A percentile compares a stretch with the other conserved stretches of the same genome.
Evolutionary conservation across 768 basidiomycete species (phyloP).

Genomic region (Leccinum barrowsii): DNA sequence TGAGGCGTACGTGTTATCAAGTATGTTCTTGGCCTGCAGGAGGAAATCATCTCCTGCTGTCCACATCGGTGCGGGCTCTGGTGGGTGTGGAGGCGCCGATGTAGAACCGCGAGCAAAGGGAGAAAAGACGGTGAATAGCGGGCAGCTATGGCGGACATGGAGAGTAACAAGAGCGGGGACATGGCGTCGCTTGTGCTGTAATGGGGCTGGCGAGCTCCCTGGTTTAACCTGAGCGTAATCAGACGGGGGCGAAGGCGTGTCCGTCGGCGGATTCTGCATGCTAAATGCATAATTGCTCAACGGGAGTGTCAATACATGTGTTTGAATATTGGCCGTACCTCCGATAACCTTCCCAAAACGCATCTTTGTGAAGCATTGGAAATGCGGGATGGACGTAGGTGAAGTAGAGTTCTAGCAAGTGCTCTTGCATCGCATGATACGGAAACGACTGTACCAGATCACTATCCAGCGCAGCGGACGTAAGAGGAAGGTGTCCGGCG

Average conservation of each 20-base stretch:
- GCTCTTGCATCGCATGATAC: constrained; percentile 54
- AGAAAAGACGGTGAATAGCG: constrained; percentile 49
- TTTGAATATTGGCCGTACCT: constrained; percentile 27
- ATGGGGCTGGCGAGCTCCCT: constrained; percentile 32
- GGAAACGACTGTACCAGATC: constrained; percentile 51
- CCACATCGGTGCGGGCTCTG: constrained; percentile 68
- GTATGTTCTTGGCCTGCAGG: constrained; percentile 58
- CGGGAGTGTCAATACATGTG: not conserved
- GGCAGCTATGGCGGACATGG: constrained; percentile 82
- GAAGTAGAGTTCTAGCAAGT: constrained; percentile 75
- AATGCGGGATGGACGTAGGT: constrained; percentile 76
- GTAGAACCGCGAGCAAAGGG: constrained; percentile 29
- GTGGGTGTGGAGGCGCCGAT: constrained; percentile 34
- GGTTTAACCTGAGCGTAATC: constrained; percentile 15
- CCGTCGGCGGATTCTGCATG: constrained; percentile 22
- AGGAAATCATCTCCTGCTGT: constrained; percentile 72
- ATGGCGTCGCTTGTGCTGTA: constrained; percentile 40
- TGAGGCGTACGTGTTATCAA: constrained; percentile 66
- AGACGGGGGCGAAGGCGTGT: constrained; percentile 32
- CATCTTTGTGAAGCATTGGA: constrained; percentile 70
- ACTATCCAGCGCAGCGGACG: constrained; percentile 29
- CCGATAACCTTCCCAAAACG: constrained; percentile 59
- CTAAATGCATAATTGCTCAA: constrained; percentile 12
- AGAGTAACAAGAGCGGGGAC: constrained; percentile 67
- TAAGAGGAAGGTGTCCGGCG: constrained; percentile 12